Evolutionary conservation across 2,329 filamentous ascomycete genomes (phyloP).

Genomic region (Fusarium newnesense): DNA sequence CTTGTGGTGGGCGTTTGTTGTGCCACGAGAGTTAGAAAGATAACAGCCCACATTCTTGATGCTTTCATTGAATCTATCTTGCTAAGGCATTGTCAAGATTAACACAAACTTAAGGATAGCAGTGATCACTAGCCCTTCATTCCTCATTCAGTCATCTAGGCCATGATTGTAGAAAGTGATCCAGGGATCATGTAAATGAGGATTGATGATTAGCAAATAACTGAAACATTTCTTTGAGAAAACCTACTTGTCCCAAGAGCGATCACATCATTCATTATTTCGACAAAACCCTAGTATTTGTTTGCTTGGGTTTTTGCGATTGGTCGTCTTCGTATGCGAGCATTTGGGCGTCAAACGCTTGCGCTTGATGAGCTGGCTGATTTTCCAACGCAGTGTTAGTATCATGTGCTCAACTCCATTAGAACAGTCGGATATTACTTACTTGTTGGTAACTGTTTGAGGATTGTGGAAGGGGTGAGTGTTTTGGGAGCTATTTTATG

Average conservation of each 20-base stretch:
- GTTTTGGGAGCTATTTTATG: neutral
- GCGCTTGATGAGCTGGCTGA: neutral
- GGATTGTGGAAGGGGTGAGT: neutral
- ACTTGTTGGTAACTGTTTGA: neutral
- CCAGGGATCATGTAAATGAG: neutral
- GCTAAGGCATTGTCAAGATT: neutral
- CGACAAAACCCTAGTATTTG: neutral
- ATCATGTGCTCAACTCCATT: neutral
- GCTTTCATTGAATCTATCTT: neutral
- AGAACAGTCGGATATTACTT: neutral
- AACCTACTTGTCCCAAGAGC: neutral
- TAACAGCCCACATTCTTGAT: neutral
- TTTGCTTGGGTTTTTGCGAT: neutral
- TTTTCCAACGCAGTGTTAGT: neutral
- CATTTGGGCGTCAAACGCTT: neutral
- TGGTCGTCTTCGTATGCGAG: neutral
- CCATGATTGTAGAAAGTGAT: neutral
- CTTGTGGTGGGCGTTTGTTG: constrained; percentile 2
- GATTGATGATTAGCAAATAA: neutral
- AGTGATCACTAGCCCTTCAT: neutral
- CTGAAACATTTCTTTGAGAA: neutral
- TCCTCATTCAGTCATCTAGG: neutral
- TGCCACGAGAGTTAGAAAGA: neutral
- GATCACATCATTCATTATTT: neutral
- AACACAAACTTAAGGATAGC: neutral